These are phyloP conservation scores for Microsporum ferrugineum DNA, from an alignment of 2,329 filamentous ascomycete genomes.

Conservation along the genomic window DNA sequence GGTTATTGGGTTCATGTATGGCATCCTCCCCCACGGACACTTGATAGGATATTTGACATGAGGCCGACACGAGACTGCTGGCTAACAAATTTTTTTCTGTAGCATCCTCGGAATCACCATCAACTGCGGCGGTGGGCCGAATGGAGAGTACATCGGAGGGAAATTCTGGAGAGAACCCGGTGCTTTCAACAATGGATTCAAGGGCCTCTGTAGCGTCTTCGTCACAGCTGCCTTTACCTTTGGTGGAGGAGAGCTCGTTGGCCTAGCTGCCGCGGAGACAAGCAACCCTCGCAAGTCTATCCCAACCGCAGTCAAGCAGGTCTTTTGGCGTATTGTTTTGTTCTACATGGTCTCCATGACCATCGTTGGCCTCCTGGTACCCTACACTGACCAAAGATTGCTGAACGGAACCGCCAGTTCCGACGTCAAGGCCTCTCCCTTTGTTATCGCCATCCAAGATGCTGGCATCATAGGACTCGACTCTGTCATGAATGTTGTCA, in stretches of 20 bases:
- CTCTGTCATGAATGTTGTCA: constrained; percentile 89
- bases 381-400: constrained; percentile 24
- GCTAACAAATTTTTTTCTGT: constrained; percentile 8
- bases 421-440: constrained; percentile 53
- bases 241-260: constrained; percentile 51
- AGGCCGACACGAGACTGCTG: constrained; percentile 26
- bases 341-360: constrained; percentile 81
- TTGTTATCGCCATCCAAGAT: constrained; percentile 82
- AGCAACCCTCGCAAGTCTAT: constrained; percentile 55
- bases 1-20: constrained; percentile 77
- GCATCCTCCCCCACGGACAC: constrained; percentile 12
- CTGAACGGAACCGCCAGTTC: constrained; percentile 22
- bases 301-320: constrained; percentile 79
- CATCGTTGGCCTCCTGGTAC: constrained; percentile 68
- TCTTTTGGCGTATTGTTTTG: constrained; percentile 85
- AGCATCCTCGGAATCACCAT: constrained; percentile 77
- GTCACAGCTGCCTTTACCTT: constrained; percentile 54
- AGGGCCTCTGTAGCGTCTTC: constrained; percentile 53
- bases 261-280: constrained; percentile 49
- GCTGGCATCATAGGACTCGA: constrained; percentile 71
- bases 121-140: constrained; percentile 66
- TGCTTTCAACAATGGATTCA: constrained; percentile 58
- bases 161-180: constrained; percentile 67
- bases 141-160: constrained; percentile 67
- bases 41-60: background rate